Percentiles rank a stretch among this genome's conserved stretches.
Evolutionary conservation across 345 rosid species (phyloP).

Genomic region (Citropsis articulata): DNA sequence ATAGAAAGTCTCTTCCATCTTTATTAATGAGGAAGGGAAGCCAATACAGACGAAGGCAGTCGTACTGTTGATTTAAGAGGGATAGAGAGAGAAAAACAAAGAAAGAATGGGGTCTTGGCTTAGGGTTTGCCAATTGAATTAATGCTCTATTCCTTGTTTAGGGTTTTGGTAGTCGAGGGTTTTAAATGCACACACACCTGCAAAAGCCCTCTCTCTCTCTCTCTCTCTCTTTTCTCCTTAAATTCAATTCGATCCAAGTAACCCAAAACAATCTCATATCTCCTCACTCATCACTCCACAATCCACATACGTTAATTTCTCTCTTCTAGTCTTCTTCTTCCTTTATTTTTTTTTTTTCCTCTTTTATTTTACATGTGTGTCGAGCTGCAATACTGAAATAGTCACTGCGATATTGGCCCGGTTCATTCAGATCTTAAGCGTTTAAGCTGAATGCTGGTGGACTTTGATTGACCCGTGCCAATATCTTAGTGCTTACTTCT

Average conservation of each 20-base stretch:
- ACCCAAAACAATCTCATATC: slow-evolving; percentile 1
- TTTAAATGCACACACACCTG: slow-evolving; percentile 32
- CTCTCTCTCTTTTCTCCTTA: slow-evolving; percentile 14
- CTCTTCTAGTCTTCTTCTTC: neutral
- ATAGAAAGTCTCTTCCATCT: neutral
- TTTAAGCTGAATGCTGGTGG: neutral
- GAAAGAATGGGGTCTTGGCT: neutral
- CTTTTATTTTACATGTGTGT: neutral
- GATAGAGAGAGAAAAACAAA: neutral
- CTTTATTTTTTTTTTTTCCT: neutral
- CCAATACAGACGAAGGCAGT: too few relatives aligned
- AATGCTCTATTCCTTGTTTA: slow-evolving; percentile 32
- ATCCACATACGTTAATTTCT: neutral
- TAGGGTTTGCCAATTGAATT: slow-evolving; percentile 8
- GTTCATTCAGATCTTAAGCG: slow-evolving; percentile 50
- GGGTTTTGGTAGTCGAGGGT: slow-evolving; percentile 25
- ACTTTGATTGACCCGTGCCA: slow-evolving; percentile 89
- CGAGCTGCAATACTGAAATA: slow-evolving; percentile 14
- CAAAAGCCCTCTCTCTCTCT: slow-evolving; percentile 7
- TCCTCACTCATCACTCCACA: neutral
- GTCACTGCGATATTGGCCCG: slow-evolving; percentile 73
- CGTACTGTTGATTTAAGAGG: neutral
- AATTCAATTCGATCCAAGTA: slow-evolving; percentile 11
- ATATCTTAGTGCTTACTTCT: slow-evolving; percentile 56
- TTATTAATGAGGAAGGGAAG: neutral